phyloP scores from a whole-genome alignment of 371 early-diverging fungal species.

The Mucor irregularis region DNA sequence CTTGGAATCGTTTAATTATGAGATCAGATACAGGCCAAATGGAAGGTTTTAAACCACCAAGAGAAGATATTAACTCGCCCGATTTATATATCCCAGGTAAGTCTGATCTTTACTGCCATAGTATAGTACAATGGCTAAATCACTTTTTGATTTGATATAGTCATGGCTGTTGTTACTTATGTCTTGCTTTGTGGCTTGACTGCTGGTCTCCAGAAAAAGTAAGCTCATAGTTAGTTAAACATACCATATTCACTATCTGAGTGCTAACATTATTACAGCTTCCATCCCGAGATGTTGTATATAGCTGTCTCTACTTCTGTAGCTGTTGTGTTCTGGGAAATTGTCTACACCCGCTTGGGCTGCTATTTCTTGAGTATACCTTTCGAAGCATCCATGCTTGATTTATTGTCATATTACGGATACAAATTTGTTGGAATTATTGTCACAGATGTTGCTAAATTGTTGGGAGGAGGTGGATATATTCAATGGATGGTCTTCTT shows the following conservation, averaged over 20 bases:
- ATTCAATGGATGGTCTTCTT: conserved; percentile 65
- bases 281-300: conserved; percentile 91
- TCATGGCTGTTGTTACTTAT: conserved; percentile 95
- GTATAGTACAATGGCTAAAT: not conserved
- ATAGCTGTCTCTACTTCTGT: conserved; percentile 86
- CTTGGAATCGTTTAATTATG: conserved; percentile 79
- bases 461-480: conserved; percentile 53
- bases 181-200: conserved; percentile 84
- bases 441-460: conserved; percentile 53
- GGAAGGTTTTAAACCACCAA: conserved; percentile 84
- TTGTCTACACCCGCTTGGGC: conserved; percentile 79
- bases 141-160: conserved; percentile 20
- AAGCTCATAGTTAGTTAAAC: conserved; percentile 16
- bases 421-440: conserved; percentile 94
- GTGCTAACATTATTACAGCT: conserved; percentile 52
- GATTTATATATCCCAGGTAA: conserved; percentile 97
- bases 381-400: conserved; percentile 85
- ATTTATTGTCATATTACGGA: conserved; percentile 89
- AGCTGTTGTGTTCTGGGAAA: conserved; percentile 80
- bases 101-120: no score
- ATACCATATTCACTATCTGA: not conserved
- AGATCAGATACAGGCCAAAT: conserved; percentile 86
- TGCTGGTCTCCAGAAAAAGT: conserved; percentile 64
- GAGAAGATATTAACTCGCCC: conserved; percentile 93
- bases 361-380: conserved; percentile 90